These are phyloP conservation scores for Mallotus nudiflorus DNA, from an alignment of 345 rosid genomes.

Conservation along the genomic window DNA sequence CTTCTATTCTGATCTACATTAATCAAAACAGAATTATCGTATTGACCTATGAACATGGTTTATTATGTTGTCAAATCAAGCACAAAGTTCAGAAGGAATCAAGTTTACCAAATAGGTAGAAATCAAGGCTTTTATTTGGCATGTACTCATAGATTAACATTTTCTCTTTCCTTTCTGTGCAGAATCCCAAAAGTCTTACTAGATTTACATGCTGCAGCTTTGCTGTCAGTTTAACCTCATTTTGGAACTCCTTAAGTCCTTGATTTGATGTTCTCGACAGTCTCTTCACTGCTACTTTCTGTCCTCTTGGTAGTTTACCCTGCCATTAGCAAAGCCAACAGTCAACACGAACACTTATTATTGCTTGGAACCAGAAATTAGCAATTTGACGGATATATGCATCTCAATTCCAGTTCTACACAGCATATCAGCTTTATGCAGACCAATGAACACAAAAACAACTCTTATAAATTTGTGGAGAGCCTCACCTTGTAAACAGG, in stretches of 20 bases:
- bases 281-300: slow-evolving; percentile 49
- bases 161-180: slow-evolving; percentile 37
- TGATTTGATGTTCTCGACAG: slow-evolving; percentile 40
- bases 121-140: slow-evolving; percentile 40
- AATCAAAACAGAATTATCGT: too few species aligned
- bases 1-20: slow-evolving; percentile 31
- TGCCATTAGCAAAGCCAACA: slow-evolving; percentile 5
- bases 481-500: slow-evolving; percentile 42
- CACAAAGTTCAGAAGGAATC: not conserved
- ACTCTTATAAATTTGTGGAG: too few species aligned
- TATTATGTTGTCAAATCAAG: not conserved
- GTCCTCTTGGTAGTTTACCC: slow-evolving; percentile 35
- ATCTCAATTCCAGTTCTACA: too few species aligned
- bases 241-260: slow-evolving; percentile 40
- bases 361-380: not conserved
- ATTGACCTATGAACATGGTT: not conserved
- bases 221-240: slow-evolving; percentile 42
- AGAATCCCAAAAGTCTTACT: slow-evolving; percentile 35
- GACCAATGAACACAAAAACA: too few species aligned
- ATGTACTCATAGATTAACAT: slow-evolving; percentile 45
- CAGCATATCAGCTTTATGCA: too few species aligned
- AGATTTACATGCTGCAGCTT: slow-evolving; percentile 48
- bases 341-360: too few species aligned
- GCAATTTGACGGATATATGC: too few species aligned
- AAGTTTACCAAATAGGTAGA: slow-evolving; percentile 32